Evolutionary conservation across 176 grass and related monocot species (phyloP).

Genomic region (Triticum urartu): DNA sequence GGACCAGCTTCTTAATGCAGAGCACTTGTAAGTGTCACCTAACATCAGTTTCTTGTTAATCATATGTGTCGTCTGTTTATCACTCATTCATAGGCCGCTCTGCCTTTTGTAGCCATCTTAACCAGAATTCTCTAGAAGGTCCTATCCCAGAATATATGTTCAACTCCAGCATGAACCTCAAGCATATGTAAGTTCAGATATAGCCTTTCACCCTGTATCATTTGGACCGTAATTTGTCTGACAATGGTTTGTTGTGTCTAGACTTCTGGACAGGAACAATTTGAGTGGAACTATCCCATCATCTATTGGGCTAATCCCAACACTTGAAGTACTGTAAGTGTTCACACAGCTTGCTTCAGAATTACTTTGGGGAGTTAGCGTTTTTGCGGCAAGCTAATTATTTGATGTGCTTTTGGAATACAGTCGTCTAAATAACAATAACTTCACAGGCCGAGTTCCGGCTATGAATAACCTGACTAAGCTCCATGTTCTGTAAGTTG

Average conservation of each 20-base stretch:
- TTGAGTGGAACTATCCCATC: constrained; percentile 58
- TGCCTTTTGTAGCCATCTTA: constrained; percentile 64
- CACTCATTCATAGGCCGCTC: constrained; percentile 14
- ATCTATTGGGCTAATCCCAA: constrained; percentile 48
- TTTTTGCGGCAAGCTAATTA: constrained; percentile 8
- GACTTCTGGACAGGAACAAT: constrained; percentile 68
- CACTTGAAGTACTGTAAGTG: constrained; percentile 80
- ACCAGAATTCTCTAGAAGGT: constrained; percentile 62
- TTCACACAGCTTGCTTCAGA: constrained; percentile 15
- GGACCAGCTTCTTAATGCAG: constrained; percentile 49
- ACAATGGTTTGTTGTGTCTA: constrained; percentile 25
- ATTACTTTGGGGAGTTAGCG: not conserved
- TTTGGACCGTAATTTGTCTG: not conserved
- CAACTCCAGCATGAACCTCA: constrained; percentile 48
- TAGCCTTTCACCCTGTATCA: not conserved
- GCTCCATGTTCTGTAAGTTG: constrained; percentile 65
- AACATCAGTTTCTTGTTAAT: not conserved
- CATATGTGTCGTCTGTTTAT: not conserved
- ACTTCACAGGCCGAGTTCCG: constrained; percentile 46
- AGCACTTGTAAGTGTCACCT: constrained; percentile 63
- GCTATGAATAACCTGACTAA: constrained; percentile 44
- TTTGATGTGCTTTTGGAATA: constrained; percentile 26
- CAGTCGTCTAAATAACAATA: constrained; percentile 63
- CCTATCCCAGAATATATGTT: constrained; percentile 63
- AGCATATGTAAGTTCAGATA: constrained; percentile 65